These are phyloP conservation scores for Xylariaceae sp. DNA, from an alignment of 2,329 filamentous ascomycete genomes.

Conservation along the genomic window DNA sequence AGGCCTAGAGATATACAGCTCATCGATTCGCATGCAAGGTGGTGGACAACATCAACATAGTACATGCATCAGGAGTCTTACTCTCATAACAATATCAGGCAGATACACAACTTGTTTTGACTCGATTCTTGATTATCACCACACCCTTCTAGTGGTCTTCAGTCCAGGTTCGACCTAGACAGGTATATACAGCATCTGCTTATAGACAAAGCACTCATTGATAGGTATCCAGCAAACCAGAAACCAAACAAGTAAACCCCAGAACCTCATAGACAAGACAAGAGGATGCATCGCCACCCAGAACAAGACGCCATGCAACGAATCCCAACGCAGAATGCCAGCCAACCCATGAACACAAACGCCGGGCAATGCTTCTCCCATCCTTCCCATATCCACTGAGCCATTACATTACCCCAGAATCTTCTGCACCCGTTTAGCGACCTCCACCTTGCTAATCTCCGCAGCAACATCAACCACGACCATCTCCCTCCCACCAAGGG, in stretches of 20 bases:
- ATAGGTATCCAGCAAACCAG: constrained; percentile 9
- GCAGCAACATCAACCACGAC: constrained; percentile 51
- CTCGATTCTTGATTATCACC: too few relatives aligned
- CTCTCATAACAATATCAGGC: too few relatives aligned
- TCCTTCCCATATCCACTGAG: not conserved
- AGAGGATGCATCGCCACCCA: constrained; percentile 2
- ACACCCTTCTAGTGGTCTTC: too few relatives aligned
- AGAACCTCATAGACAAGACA: not conserved
- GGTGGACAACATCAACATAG: too few relatives aligned
- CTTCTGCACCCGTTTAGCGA: constrained; percentile 31
- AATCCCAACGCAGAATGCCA: not conserved
- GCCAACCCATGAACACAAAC: not conserved
- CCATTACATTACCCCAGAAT: constrained; percentile 16
- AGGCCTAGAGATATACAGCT: too few relatives aligned
- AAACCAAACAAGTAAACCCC: constrained; percentile 3
- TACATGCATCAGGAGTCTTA: too few relatives aligned
- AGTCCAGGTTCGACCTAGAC: too few relatives aligned
- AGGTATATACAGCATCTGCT: too few relatives aligned
- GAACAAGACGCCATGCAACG: not conserved
- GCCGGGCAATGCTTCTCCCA: not conserved
- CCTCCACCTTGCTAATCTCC: constrained; percentile 33
- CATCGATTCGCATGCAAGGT: too few relatives aligned
- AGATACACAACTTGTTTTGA: too few relatives aligned
- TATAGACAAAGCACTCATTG: constrained; percentile 4
- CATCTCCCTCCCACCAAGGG: constrained; percentile 53